Percentiles rank a stretch among this genome's conserved stretches.
Conservation (phyloP, 1,284 basidiomycete species). For the Apiotrichum akiyoshidainum region DNA sequence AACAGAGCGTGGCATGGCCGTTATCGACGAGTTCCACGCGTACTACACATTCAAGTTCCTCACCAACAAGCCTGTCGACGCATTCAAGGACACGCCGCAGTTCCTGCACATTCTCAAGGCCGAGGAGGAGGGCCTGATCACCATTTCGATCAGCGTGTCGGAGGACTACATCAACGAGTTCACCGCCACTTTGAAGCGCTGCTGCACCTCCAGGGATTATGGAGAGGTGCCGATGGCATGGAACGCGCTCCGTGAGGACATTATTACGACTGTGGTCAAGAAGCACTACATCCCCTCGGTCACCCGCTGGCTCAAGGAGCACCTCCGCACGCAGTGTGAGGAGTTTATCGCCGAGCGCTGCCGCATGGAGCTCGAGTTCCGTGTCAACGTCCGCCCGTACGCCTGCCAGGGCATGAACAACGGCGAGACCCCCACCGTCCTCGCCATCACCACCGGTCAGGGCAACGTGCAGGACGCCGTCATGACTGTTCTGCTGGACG, state of each 20-base stretch:
- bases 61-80: slow-evolving; percentile 70
- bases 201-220: slow-evolving; percentile 80
- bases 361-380: slow-evolving; percentile 63
- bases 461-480: slow-evolving; percentile 92
- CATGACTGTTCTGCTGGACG: slow-evolving; percentile 78
- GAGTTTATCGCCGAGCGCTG: slow-evolving; percentile 71
- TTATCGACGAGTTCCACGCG: slow-evolving; percentile 85
- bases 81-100: slow-evolving; percentile 69
- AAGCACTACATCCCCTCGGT: slow-evolving; percentile 72
- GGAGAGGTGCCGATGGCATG: slow-evolving; percentile 83
- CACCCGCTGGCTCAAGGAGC: slow-evolving; percentile 82
- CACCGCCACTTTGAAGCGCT: slow-evolving; percentile 66
- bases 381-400: slow-evolving; percentile 64
- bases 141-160: slow-evolving; percentile 68
- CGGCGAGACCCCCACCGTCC: slow-evolving; percentile 75
- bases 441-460: slow-evolving; percentile 91
- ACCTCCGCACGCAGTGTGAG: slow-evolving; percentile 84
- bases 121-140: slow-evolving; percentile 82
- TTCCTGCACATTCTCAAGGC: slow-evolving; percentile 90
- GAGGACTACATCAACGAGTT: slow-evolving; percentile 63
- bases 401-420: slow-evolving; percentile 60
- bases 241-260: slow-evolving; percentile 80
- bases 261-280: slow-evolving; percentile 74
- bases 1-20: slow-evolving; percentile 83
- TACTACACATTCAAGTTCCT: slow-evolving; percentile 98